Conservation (phyloP, 2,329 filamentous ascomycete genomes). For the Diaporthe australafricana region DNA sequence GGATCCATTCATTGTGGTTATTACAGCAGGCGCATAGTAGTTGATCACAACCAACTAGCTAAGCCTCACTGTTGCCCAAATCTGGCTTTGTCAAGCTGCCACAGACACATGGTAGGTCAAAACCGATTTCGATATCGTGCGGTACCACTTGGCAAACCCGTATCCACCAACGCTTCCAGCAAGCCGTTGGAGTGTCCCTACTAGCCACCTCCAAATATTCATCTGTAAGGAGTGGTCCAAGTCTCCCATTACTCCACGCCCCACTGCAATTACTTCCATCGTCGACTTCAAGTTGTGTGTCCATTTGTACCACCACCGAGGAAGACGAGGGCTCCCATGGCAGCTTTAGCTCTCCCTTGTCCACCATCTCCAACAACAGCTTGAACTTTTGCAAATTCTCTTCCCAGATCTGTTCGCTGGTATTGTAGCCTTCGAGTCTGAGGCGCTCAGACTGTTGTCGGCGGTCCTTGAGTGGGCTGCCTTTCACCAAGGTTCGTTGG, state of each 20-base stretch:
- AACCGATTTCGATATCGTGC: too few species aligned
- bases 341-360: constrained; percentile 3
- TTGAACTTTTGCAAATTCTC: not conserved
- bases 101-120: too few species aligned
- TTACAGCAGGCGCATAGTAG: too few species aligned
- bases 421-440: not conserved
- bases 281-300: not conserved
- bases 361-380: not conserved
- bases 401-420: not conserved
- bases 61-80: too few species aligned
- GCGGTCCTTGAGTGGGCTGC: not conserved
- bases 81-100: too few species aligned
- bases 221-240: not conserved
- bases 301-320: not conserved
- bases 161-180: too few species aligned
- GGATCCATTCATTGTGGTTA: not conserved
- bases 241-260: not conserved
- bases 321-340: not conserved
- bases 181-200: not conserved
- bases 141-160: too few species aligned
- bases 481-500: not conserved
- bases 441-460: not conserved
- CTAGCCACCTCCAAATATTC: constrained; percentile 1
- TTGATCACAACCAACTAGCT: too few species aligned
- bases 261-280: not conserved